phyloP scores from a whole-genome alignment of 345 rosid species.

The Geranium brycei region DNA sequence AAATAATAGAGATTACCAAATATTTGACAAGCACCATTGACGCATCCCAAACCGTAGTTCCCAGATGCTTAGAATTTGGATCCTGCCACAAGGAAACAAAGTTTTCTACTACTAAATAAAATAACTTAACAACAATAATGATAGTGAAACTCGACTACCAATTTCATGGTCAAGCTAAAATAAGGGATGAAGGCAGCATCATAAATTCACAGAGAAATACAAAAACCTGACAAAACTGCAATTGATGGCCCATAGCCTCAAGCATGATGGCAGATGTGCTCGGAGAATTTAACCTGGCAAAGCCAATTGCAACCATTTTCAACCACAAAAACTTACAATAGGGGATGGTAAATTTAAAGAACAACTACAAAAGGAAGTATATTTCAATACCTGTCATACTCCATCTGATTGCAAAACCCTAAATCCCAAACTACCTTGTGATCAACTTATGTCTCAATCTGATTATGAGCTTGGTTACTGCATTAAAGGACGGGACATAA shows the following conservation, averaged over 20 bases:
- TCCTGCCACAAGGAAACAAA: conserved; percentile 39
- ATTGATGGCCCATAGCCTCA: conserved; percentile 63
- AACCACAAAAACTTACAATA: no score
- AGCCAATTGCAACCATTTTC: not conserved
- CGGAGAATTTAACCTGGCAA: conserved; percentile 66
- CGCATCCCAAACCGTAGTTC: conserved; percentile 98
- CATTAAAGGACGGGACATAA: not conserved
- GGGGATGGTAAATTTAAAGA: no score
- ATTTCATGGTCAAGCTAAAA: not conserved
- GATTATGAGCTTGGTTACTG: not conserved
- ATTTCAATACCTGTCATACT: not conserved
- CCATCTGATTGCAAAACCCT: not conserved
- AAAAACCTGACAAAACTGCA: conserved; percentile 64
- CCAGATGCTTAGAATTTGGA: conserved; percentile 90
- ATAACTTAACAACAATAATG: not conserved
- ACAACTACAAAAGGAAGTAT: not conserved
- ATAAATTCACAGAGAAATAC: not conserved
- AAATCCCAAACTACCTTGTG: not conserved
- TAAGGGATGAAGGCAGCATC: not conserved
- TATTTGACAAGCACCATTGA: conserved; percentile 80
- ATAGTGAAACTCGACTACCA: not conserved
- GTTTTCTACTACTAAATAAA: conserved; percentile 1
- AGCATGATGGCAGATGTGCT: conserved; percentile 46
- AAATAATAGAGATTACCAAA: conserved; percentile 31
- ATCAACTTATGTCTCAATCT: not conserved